Evolutionary conservation across 2,329 filamentous ascomycete genomes (phyloP).

Genomic region (Epichloe amarillans): DNA sequence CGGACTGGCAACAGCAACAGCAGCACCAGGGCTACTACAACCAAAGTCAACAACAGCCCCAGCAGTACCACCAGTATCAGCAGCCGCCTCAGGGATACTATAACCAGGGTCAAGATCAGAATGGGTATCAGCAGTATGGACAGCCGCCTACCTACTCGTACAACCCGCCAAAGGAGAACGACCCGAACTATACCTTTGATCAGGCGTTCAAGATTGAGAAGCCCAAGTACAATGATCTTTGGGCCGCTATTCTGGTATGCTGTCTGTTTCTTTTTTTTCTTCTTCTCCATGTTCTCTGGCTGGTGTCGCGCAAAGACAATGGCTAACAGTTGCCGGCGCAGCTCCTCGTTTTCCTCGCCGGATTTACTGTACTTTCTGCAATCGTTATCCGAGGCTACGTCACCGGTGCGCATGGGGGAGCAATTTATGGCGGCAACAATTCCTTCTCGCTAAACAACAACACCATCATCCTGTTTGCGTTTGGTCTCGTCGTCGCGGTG

Average conservation of each 20-base stretch:
- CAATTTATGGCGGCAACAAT: constrained; percentile 59
- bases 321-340: constrained; percentile 15
- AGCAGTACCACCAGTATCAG: constrained; percentile 2
- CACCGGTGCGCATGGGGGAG: constrained; percentile 47
- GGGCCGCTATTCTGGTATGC: constrained; percentile 68
- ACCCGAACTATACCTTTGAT: constrained; percentile 51
- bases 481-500: constrained; percentile 60
- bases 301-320: neutral
- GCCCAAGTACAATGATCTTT: constrained; percentile 83
- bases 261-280: neutral
- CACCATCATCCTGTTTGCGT: constrained; percentile 73
- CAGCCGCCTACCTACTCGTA: constrained; percentile 21
- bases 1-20: neutral
- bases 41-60: constrained; percentile 3
- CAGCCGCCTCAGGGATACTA: constrained; percentile 8
- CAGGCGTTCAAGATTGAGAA: constrained; percentile 69
- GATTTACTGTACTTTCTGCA: constrained; percentile 65
- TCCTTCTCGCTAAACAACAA: constrained; percentile 62
- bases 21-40: constrained; percentile 1
- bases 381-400: constrained; percentile 65
- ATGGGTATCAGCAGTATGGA: constrained; percentile 15
- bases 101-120: constrained; percentile 10
- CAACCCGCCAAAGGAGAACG: constrained; percentile 23
- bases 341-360: constrained; percentile 57
- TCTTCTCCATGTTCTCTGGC: too few relatives aligned